Percentiles rank a stretch among this genome's conserved stretches.
These are phyloP conservation scores for Lactarius trivialis DNA, from an alignment of 768 basidiomycete genomes.

Conservation along the genomic window DNA sequence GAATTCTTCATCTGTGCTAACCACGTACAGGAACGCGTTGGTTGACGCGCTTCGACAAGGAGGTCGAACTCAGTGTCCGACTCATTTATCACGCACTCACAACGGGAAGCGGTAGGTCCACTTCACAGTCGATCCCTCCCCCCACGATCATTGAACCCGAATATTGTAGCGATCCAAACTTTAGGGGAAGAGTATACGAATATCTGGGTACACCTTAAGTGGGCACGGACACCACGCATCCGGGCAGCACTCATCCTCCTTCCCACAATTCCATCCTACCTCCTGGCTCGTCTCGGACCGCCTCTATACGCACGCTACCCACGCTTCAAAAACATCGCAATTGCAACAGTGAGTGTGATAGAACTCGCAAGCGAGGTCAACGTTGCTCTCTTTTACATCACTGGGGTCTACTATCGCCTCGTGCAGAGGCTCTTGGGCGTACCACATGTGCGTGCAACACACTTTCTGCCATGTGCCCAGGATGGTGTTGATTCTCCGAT, in stretches of 20 bases:
- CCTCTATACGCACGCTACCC: constrained; percentile 32
- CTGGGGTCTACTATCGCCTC: constrained; percentile 73
- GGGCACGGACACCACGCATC: constrained; percentile 40
- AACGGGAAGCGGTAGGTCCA: constrained; percentile 56
- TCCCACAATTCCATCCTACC: constrained; percentile 58
- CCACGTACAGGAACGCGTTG: constrained; percentile 60
- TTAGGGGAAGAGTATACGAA: constrained; percentile 90
- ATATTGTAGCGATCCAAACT: constrained; percentile 59
- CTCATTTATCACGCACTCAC: constrained; percentile 70
- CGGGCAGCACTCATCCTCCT: constrained; percentile 57
- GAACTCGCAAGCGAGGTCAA: constrained; percentile 63
- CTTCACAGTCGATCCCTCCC: constrained; percentile 4
- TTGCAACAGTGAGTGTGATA: constrained; percentile 42
- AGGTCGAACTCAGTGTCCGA: constrained; percentile 63
- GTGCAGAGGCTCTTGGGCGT: constrained; percentile 60
- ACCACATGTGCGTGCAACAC: constrained; percentile 51
- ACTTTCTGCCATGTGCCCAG: background rate
- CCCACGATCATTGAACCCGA: constrained; percentile 11
- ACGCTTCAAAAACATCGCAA: constrained; percentile 30
- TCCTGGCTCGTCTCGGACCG: constrained; percentile 45
- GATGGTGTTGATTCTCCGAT: background rate
- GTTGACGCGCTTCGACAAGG: constrained; percentile 75
- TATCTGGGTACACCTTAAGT: constrained; percentile 48
- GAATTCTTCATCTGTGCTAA: constrained; percentile 7
- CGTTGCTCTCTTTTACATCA: constrained; percentile 73